These are phyloP conservation scores for Trametes polyzona DNA, from an alignment of 1,284 basidiomycete species.

Conservation along the genomic window DNA sequence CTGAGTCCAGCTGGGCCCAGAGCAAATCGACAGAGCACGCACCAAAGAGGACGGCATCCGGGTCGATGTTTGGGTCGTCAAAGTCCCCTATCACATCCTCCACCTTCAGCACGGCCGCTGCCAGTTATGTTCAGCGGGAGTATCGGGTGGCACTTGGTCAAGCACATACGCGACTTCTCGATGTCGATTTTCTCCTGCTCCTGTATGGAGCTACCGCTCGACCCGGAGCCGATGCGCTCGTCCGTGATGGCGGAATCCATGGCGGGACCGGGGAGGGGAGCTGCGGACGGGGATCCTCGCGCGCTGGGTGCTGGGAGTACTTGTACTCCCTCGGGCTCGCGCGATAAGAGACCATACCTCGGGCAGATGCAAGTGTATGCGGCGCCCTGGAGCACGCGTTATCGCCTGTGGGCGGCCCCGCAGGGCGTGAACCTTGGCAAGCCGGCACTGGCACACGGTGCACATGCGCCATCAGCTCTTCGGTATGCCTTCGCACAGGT, in stretches of 20 bases:
- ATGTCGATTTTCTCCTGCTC: slow-evolving; percentile 69
- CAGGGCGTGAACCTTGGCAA: background rate
- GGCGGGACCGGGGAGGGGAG: slow-evolving; percentile 18
- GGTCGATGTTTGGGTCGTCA: slow-evolving; percentile 55
- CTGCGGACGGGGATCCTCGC: slow-evolving; percentile 10
- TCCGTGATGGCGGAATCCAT: slow-evolving; percentile 28
- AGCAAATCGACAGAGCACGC: background rate
- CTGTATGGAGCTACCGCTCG: slow-evolving; percentile 44
- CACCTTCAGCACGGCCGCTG: slow-evolving; percentile 5
- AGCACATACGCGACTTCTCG: slow-evolving; percentile 26
- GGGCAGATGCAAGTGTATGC: background rate
- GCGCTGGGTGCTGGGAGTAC: slow-evolving; percentile 18
- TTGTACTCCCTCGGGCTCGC: slow-evolving; percentile 17
- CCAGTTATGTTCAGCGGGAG: too few species aligned
- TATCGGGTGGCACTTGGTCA: too few species aligned
- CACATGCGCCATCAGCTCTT: background rate
- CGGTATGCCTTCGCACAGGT: background rate
- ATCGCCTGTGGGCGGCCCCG: slow-evolving; percentile 9
- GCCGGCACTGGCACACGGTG: background rate
- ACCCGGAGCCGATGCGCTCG: slow-evolving; percentile 19
- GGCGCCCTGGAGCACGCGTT: slow-evolving; percentile 10
- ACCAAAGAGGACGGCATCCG: slow-evolving; percentile 36
- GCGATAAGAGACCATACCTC: slow-evolving; percentile 17
- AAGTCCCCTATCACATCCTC: slow-evolving; percentile 43
- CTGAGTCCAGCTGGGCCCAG: background rate